These are phyloP conservation scores for Cytauxzoon felis DNA, from an alignment of 169 alveolate species.

Conservation along the genomic window DNA sequence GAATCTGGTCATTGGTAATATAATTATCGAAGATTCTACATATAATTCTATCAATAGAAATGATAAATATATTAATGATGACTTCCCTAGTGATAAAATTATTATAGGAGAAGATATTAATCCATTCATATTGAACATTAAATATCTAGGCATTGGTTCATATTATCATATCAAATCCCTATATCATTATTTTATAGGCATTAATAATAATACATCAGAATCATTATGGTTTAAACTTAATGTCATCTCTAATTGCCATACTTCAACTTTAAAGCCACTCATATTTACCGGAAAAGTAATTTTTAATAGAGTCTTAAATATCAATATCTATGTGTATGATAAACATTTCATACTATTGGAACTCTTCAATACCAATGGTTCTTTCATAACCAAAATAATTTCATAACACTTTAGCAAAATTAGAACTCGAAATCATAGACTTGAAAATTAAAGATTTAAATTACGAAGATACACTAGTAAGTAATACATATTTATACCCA, in stretches of 20 bases:
- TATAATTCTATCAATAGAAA: not conserved
- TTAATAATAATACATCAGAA: no score
- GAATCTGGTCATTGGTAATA: not conserved
- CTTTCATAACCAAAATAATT: not conserved
- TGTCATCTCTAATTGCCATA: no score
- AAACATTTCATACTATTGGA: constrained; percentile 5
- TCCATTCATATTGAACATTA: constrained; percentile 7
- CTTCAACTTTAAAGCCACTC: no score
- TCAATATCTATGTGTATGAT: constrained; percentile 3
- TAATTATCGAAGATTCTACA: not conserved
- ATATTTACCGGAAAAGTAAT: constrained; percentile 17
- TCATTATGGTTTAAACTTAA: no score
- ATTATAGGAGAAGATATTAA: not conserved
- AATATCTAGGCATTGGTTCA: constrained; percentile 2
- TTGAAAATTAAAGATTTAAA: constrained; percentile 4
- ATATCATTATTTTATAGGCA: no score
- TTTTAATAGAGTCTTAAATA: constrained; percentile 3
- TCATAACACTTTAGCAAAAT: not conserved
- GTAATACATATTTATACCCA: no score
- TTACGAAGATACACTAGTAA: no score
- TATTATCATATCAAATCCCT: no score
- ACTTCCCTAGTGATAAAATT: constrained; percentile 5
- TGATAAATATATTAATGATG: not conserved
- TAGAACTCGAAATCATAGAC: constrained; percentile 24
- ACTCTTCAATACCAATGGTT: constrained; percentile 34